A percentile compares a stretch with the other conserved stretches of the same genome.
phyloP scores from a whole-genome alignment of 2,329 filamentous ascomycete species.

The Harringtonia aguacate region DNA sequence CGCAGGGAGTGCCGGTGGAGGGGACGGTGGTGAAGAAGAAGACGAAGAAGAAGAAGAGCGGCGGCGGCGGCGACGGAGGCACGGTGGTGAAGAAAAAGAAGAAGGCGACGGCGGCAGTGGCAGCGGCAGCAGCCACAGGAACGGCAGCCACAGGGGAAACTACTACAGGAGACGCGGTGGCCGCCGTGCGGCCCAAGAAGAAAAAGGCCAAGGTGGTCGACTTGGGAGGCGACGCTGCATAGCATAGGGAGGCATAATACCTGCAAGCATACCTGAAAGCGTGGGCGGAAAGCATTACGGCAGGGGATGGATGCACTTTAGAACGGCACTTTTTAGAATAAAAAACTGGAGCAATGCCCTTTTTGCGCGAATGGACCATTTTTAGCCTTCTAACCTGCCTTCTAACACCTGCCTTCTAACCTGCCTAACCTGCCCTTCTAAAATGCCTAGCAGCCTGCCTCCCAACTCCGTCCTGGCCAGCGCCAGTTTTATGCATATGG shows the following conservation, averaged over 20 bases:
- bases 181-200: slow-evolving; percentile 19
- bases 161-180: slow-evolving; percentile 7
- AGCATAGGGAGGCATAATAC: slow-evolving; percentile 3
- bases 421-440: no score
- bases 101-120: slow-evolving; percentile 34
- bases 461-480: no score
- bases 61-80: background rate
- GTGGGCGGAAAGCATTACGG: no score
- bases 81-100: slow-evolving; percentile 47
- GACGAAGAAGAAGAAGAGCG: slow-evolving; percentile 47
- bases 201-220: slow-evolving; percentile 16
- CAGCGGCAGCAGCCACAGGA: slow-evolving; percentile 16
- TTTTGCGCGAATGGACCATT: no score
- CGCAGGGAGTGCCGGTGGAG: slow-evolving; percentile 55
- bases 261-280: background rate
- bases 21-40: slow-evolving; percentile 58
- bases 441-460: no score
- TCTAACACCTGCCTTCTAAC: no score
- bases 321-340: no score
- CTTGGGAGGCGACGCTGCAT: background rate
- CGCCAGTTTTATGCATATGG: no score
- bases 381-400: no score
- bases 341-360: no score
- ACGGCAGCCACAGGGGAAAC: background rate
- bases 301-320: no score